Evolutionary conservation across 345 rosid species (phyloP).

Genomic region (Linum lewisii): DNA sequence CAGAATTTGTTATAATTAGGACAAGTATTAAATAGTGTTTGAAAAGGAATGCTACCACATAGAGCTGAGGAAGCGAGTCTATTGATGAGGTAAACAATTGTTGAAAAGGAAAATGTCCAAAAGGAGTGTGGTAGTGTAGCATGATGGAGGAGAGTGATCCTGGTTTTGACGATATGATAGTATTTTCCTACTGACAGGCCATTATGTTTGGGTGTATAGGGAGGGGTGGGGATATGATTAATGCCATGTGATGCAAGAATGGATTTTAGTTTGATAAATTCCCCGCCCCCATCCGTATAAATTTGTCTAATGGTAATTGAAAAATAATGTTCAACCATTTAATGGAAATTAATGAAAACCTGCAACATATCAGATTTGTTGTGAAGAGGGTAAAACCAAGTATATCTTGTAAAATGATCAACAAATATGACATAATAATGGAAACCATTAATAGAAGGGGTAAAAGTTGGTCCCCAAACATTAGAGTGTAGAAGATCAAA

Average conservation of each 20-base stretch:
- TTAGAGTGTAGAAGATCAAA: not conserved
- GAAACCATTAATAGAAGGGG: not conserved
- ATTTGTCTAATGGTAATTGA: no score
- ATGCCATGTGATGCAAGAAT: not conserved
- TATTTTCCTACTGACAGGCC: not conserved
- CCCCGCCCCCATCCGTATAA: not conserved
- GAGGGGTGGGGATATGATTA: not conserved
- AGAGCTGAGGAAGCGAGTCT: not conserved
- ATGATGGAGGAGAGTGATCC: not conserved
- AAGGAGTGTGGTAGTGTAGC: not conserved
- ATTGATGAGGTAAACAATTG: not conserved
- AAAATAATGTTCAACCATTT: not conserved
- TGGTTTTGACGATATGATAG: not conserved
- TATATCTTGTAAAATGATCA: not conserved
- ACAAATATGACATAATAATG: not conserved
- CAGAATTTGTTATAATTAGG: not conserved
- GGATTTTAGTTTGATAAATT: no score
- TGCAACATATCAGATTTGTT: not conserved
- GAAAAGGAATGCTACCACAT: not conserved
- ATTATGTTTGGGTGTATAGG: not conserved
- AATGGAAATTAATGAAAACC: not conserved
- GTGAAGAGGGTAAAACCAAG: not conserved
- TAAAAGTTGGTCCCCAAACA: not conserved
- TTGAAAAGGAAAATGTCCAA: not conserved
- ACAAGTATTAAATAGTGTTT: not conserved